Evolutionary conservation across 2,329 filamentous ascomycete species (phyloP), one percentile per base, ranked within the genome.

Genomic region (Boeremia exigua): DNA sequence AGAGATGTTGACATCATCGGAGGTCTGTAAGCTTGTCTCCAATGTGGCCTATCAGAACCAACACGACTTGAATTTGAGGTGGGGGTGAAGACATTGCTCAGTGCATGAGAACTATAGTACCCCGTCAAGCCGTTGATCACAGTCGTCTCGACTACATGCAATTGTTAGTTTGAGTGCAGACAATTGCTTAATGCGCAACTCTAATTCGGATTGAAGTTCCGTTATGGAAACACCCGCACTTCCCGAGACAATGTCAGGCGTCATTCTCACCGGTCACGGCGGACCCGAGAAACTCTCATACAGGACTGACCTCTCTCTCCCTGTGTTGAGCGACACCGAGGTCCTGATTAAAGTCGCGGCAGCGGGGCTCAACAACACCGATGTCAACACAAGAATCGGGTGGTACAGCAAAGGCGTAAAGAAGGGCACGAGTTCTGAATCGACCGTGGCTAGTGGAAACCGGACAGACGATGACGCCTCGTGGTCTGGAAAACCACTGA

Each of bases 321-420:
- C 58, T 2, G 12, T 11, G 0, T 36, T 27, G n/a, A 28, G 28
- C 4, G 9, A 49, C 10, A 36, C 36, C 14, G 58, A 60, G 58
- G 54, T 58, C 6, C 43, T 60, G 11, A 54, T 58, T 32, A 39
- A 30, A 6, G 58, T 58, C 23, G 14, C 54, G 3, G 58, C 58
- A 12, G 58, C 58, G 1, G 54, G 54, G 8, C 42, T 57, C 6
- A 60, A 60, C 42, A 60, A 58, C 42, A 60, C 58, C 33, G 58
- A 60, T 33, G 54, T 60, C 46, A 60, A 60, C 42, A 60, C 58
- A 1, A 49, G 58, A 3, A 60, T 60, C 14, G 58, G 58, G 1
- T 58, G 58, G 58, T 60, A 60, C 40, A 50, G 44, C n/a, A 60
- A 60, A 19, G 42, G 54, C 32, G 33, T 60, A 17, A 44, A 37